Conservation (phyloP, 2,329 filamentous ascomycete species). For the Aspergillus jensenii region DNA sequence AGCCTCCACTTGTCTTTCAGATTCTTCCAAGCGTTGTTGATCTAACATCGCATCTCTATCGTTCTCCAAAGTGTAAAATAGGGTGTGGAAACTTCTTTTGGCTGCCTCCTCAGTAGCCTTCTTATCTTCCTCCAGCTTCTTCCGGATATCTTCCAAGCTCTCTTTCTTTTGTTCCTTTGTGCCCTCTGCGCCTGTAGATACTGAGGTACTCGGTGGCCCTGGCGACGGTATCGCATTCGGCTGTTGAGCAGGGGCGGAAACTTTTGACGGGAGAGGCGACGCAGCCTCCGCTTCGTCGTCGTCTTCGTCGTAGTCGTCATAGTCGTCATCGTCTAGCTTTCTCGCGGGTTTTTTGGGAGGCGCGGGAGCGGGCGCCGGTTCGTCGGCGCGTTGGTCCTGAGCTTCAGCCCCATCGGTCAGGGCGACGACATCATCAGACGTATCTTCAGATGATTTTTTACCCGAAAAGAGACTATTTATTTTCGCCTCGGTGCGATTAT, state of each 20-base stretch:
- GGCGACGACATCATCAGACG: slow-evolving; percentile 48
- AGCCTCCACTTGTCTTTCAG: slow-evolving; percentile 91
- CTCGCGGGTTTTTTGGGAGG: slow-evolving; percentile 58
- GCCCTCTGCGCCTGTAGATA: slow-evolving; percentile 61
- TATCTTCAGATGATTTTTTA: slow-evolving; percentile 31
- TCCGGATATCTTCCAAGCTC: slow-evolving; percentile 82
- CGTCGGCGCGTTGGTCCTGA: slow-evolving; percentile 49
- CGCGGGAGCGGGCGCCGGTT: slow-evolving; percentile 45
- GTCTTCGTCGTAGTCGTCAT: slow-evolving; percentile 65
- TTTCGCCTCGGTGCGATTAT: slow-evolving; percentile 72
- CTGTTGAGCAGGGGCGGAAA: slow-evolving; percentile 53
- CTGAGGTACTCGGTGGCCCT: slow-evolving; percentile 66
- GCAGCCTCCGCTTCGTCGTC: slow-evolving; percentile 52
- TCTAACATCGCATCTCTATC: slow-evolving; percentile 96
- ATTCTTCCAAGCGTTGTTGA: slow-evolving; percentile 94
- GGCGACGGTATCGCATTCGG: slow-evolving; percentile 65
- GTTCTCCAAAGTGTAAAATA: slow-evolving; percentile 94
- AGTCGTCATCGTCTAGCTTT: slow-evolving; percentile 78
- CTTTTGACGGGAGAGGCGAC: slow-evolving; percentile 55
- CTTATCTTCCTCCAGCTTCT: slow-evolving; percentile 88
- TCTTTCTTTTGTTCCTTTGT: slow-evolving; percentile 59
- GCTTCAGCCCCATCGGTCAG: slow-evolving; percentile 41
- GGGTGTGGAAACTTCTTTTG: slow-evolving; percentile 84
- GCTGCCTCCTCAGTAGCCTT: slow-evolving; percentile 87
- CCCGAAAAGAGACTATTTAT: slow-evolving; percentile 72